These are phyloP conservation scores for Trichoderma sp. DNA, from an alignment of 2,329 filamentous ascomycete species.

Conservation along the genomic window DNA sequence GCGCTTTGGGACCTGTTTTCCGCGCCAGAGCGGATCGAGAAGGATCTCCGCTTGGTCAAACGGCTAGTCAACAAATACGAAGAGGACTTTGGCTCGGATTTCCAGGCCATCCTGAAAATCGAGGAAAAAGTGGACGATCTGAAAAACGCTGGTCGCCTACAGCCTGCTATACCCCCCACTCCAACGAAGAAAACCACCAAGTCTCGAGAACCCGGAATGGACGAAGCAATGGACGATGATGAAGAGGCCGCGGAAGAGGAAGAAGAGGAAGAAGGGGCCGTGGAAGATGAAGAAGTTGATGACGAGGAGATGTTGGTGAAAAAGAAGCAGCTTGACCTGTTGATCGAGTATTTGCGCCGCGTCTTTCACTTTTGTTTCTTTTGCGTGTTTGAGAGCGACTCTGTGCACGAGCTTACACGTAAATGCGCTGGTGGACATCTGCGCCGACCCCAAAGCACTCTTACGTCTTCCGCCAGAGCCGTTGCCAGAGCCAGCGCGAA, in stretches of 20 bases:
- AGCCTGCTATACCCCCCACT: slow-evolving; percentile 62
- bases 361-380: slow-evolving; percentile 99
- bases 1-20: slow-evolving; percentile 97
- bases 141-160: slow-evolving; percentile 73
- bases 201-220: slow-evolving; percentile 61
- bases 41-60: slow-evolving; percentile 81
- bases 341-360: slow-evolving; percentile 94
- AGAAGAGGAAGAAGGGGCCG: slow-evolving; percentile 77
- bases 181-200: slow-evolving; percentile 63
- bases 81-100: slow-evolving; percentile 75
- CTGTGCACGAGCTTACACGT: slow-evolving; percentile 89
- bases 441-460: slow-evolving; percentile 82
- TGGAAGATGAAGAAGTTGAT: slow-evolving; percentile 84
- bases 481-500: slow-evolving; percentile 83
- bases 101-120: slow-evolving; percentile 77
- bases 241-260: slow-evolving; percentile 73
- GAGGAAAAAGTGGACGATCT: slow-evolving; percentile 86
- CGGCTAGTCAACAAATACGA: slow-evolving; percentile 85
- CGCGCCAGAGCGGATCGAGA: slow-evolving; percentile 87
- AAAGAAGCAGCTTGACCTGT: slow-evolving; percentile 95
- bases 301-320: slow-evolving; percentile 87
- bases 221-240: slow-evolving; percentile 66
- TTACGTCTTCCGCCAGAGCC: slow-evolving; percentile 80
- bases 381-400: slow-evolving; percentile 98
- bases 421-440: slow-evolving; percentile 98